Conservation (phyloP, 139 green algal species). For the Chlamydomonas incerta region DNA sequence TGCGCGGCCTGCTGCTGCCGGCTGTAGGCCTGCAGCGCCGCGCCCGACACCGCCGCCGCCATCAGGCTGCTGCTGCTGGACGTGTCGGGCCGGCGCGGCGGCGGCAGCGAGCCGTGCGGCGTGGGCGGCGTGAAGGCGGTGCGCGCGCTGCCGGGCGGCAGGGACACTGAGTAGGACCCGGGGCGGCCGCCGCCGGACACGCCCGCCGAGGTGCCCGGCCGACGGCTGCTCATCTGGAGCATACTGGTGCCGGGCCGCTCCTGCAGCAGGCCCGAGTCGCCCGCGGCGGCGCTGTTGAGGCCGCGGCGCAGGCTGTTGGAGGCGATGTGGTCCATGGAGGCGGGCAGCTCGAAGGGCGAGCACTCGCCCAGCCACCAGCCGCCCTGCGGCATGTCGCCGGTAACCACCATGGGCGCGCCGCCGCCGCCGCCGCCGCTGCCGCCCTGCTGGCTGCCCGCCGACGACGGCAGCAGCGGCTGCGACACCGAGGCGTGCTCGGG, state of each 20-base stretch:
- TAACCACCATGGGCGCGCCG: constrained; percentile 27
- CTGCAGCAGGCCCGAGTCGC: neutral
- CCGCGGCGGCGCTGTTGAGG: neutral
- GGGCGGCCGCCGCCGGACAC: neutral
- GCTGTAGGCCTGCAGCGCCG: constrained; percentile 20
- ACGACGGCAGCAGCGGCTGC: neutral
- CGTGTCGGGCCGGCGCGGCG: neutral
- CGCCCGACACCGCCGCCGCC: constrained; percentile 15
- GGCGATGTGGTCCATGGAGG: constrained; percentile 35
- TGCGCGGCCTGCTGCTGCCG: neutral
- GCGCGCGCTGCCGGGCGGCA: neutral
- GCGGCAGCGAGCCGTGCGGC: neutral
- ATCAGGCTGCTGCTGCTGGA: constrained; percentile 2
- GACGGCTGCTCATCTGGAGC: neutral
- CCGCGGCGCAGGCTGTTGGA: neutral
- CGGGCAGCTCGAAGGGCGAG: constrained; percentile 49
- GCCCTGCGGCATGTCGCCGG: constrained; percentile 53
- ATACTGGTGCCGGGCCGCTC: neutral
- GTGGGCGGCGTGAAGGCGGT: constrained; percentile 14
- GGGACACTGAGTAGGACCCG: neutral
- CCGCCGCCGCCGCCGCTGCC: neutral
- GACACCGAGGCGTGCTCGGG: neutral
- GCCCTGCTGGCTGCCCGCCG: neutral
- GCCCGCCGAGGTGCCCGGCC: neutral
- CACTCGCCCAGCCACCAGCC: constrained; percentile 54